Base-by-base conservation (phyloP, 306 rosid species). In the Citrullus mucosospermus region DNA sequence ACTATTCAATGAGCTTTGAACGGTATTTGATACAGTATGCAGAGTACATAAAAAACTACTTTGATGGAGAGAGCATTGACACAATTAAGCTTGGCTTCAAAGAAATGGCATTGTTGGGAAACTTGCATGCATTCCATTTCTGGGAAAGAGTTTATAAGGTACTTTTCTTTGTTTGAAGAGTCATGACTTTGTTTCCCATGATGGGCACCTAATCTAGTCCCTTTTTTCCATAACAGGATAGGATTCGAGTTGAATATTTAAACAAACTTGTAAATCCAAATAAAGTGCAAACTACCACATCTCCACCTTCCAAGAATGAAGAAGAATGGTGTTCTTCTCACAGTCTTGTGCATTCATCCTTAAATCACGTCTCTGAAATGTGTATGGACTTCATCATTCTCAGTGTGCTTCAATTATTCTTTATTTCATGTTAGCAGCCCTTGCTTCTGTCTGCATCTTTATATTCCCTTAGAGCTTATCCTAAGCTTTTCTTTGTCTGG, bases 111-210 rank as follows among this genome's bases (percentile, higher is more conserved):
- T 67, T 80, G 43, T 85, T 93, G 91, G 96, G 85, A 69, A 90
- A 91, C 80, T 78, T 88, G 69, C 86, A 90, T 79, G 97, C 98
- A 9, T 91, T 83, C 85, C 92, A 90, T 85, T 93, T 93, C 87
- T 93, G 98, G 98, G 96, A 87, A 84, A 94, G 89, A 36, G 87
- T 85, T 84, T 90, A 90, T 85, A 91, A 76, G 98, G 98, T 93
- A 85, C 59, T 61, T 20, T 59, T 48, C 78, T 62, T 79, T 76
- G 41, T 78, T 75, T 56, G 71, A 44, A 62, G 56, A 75, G 74
- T 60, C 70, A 53, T 36, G 20, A 13, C 5, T 39, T 65, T 32
- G 7, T 66, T 67, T 78, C 51, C 3, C 12, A 18, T 11, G 43
- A 20, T 67, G 63, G 43, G 56, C 79, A 30, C 61, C 46, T 66